Percentiles rank a stretch among this genome's conserved stretches.
These are phyloP conservation scores for Globisporangium parvum DNA, from an alignment of 352 stramenopile genomes.

Conservation along the genomic window DNA sequence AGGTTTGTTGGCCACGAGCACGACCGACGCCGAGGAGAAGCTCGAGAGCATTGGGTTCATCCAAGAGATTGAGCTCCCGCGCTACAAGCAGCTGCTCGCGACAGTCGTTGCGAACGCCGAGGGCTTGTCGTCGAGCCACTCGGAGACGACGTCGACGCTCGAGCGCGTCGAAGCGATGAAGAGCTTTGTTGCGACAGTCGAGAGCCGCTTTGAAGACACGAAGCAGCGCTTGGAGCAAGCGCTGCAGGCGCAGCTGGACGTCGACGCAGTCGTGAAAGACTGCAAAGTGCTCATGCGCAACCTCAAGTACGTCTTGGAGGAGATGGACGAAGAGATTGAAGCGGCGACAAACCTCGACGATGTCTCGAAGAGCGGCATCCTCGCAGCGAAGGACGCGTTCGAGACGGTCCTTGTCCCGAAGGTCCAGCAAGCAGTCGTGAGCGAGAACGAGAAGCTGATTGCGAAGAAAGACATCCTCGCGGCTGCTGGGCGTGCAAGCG, in stretches of 20 bases:
- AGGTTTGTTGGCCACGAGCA: conserved; percentile 42
- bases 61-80: conserved; percentile 73
- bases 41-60: conserved; percentile 81
- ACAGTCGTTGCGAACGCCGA: conserved; percentile 63
- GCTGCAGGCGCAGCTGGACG: conserved; percentile 53
- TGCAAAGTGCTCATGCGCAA: conserved; percentile 82
- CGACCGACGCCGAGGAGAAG: conserved; percentile 69
- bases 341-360: conserved; percentile 67
- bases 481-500: conserved; percentile 41
- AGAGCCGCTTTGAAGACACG: conserved; percentile 56
- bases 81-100: conserved; percentile 74
- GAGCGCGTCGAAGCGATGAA: conserved; percentile 71
- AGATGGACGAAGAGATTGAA: conserved; percentile 86
- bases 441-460: conserved; percentile 76
- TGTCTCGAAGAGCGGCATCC: conserved; percentile 57
- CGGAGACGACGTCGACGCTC: conserved; percentile 59
- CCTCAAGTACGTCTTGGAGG: conserved; percentile 85
- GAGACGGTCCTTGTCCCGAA: conserved; percentile 66
- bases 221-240: conserved; percentile 52
- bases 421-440: conserved; percentile 59
- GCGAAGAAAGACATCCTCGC: conserved; percentile 72
- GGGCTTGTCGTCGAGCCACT: conserved; percentile 61
- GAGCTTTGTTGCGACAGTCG: conserved; percentile 68
- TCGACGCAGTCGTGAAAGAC: conserved; percentile 83
- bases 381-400: conserved; percentile 63